Evolutionary conservation across 1,139 yeast genomes (phyloP), one percentile per base, ranked within the genome.

Genomic region (Protomyces gravidus): DNA sequence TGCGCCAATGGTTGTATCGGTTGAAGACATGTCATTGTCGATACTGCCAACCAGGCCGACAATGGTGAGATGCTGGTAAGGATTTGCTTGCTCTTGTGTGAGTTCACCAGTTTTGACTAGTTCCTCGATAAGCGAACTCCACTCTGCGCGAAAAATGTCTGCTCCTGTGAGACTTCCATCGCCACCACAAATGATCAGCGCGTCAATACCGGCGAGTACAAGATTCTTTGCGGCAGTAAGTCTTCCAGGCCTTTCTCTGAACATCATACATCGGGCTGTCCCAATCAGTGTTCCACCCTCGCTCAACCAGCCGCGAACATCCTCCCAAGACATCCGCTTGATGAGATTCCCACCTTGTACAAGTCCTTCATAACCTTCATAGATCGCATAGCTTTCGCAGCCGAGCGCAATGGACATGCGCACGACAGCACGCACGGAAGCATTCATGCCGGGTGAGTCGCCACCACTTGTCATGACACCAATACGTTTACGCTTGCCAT

Each of bases 391-490:
- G n/a, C 94, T 90, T 67, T 88, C 94, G 73, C 97, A 92, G n/a
- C 89, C 94, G 64, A 83, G 80, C 74, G 78, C 81, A 64, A 92
- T 86, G 55, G 96, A 95, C 2, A 96, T 81, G 67, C 98, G 80
- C 5, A 92, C 95, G 62, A 92, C 95, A 1, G 97, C 94, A 66
- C 98, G 80, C 17, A 92, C 98, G 55, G 85, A 87, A 1, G 97
- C 90, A 72, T 90, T 89, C 98, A 92, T 92, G 66, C 98, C 98
- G 25, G 96, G 98, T 49, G 97, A 89, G 73, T 90, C 98, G 71
- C 98, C 98, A 67, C 98, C 98, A 1, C 96, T 88, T 1, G 98
- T 92, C 92, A 92, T 88, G 56, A 92, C 94, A 5, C 95, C 98
- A 66, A 92, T 86, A 69, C 85, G 80, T 76, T 82, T 80, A 59